Evolutionary conservation across 2,329 filamentous ascomycete species (phyloP), one percentile per base, ranked within the genome.

Genomic region (Ustilaginoidea virens): DNA sequence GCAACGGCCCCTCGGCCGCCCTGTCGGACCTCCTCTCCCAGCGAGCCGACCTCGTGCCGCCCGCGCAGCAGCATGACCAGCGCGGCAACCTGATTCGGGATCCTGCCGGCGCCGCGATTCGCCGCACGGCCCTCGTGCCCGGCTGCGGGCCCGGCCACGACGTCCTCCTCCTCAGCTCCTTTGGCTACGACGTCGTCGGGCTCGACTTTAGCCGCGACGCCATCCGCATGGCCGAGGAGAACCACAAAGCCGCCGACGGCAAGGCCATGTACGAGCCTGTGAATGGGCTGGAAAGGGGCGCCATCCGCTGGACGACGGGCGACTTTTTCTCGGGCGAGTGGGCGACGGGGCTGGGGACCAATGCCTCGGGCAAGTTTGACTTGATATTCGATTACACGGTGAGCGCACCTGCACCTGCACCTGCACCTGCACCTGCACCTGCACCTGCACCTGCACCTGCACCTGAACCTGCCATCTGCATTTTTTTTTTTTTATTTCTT

Each of bases 121-220:
- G 44, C 27, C 39, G 41, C 20, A 47, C 41, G 20, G 82, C 76
- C 1, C 58, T 92, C 7, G 77, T 92, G 0, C 80, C 83, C 1
- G 83, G 82, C 5, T 92, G 83, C 51, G 85, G 83, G 0, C 67
- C 69, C 26, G 85, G 83, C 5, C 78, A 90, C 45, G 85, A 92
- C 53, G 79, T 83, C 2, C 60, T 82, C 7, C 60, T 92, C 21
- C 63, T 92, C 25, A 69, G 74, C 28, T 69, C 70, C 7, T 70
- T 76, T 44, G 83, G 83, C 1, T 90, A 80, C 47, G 77, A 92
- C 51, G 72, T 74, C 2, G 74, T 70, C 42, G 85, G 81, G 0
- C 53, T 92, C 2, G 83, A 92, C 46, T 65, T 68, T 31, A 74
- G 73, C 25, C 43, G 58, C 7, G 44, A 42, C 10, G 63, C 61